Base-by-base conservation (phyloP, 2,329 filamentous ascomycete genomes). In the Fusarium sp. region DNA sequence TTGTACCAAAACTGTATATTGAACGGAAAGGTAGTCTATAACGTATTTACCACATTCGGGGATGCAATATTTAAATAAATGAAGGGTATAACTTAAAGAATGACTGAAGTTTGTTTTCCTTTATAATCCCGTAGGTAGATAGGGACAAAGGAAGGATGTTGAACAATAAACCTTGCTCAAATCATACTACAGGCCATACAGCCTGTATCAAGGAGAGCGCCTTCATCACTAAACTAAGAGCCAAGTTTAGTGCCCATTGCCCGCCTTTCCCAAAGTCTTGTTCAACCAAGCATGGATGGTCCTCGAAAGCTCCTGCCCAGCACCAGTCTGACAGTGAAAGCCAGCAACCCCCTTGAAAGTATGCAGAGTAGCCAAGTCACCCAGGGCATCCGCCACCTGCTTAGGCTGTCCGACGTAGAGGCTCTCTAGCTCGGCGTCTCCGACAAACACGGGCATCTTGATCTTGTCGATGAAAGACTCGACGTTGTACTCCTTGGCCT, bases 251-350 rank as follows among this genome's bases (percentile, higher is more conserved):
- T 2, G 22, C 4, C 14, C 5, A 27, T 3, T 2, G 22, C 22
- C 45, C 45, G 22, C 7, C 27, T 54, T 54, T 6, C 7, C 10
- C 2, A 70, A 31, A 40, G 58, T 66, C 62, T 68, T 65, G 22
- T 66, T 61, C 58, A 72, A 18, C 70, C 70, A 72, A 4, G 61
- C 42, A 68, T 63, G 63, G 7, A 72, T 68, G 14, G 42, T 45
- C n/a, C 67, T 54, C 16, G 47, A 38, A 22, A 72, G 35, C 40
- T 72, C 70, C 18, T 72, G 64, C 5, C 57, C 42, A n/a, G 70
- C 70, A 13, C 70, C 70, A 22, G 67, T 63, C 38, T 72, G 70
- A 34, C 70, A 72, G 31, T 72, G 70, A 54, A 60, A 72, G 5
- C 70, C 70, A 50, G 70, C 67, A 37, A 56, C 24, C 5, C 70